Evolutionary conservation across 768 basidiomycete species (phyloP).

Genomic region (Panellus pusillus): DNA sequence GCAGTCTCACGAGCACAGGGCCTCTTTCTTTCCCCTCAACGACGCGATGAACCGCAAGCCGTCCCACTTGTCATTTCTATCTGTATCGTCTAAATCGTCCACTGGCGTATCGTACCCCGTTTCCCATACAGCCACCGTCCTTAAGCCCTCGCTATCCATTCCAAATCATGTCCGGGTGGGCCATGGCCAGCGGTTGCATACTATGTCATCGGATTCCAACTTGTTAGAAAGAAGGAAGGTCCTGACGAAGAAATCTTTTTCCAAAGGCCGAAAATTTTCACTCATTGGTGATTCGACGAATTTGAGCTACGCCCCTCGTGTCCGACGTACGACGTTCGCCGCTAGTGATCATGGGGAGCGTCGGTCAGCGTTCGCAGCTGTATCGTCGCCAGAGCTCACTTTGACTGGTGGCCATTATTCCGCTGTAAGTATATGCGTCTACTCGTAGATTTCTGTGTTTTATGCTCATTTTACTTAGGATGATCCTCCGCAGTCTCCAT

Average conservation of each 20-base stretch:
- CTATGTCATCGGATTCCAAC: slow-evolving; percentile 4
- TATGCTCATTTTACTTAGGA: too few relatives aligned
- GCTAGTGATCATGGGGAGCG: not conserved
- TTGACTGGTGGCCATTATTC: too few relatives aligned
- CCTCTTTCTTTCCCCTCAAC: not conserved
- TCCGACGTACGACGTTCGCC: slow-evolving; percentile 8
- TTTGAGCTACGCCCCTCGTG: not conserved
- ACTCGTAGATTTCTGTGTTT: too few relatives aligned
- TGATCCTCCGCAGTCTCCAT: too few relatives aligned
- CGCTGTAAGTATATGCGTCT: too few relatives aligned
- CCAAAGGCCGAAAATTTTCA: not conserved
- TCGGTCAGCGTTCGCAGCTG: not conserved
- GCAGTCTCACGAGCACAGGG: not conserved
- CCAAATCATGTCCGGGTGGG: not conserved
- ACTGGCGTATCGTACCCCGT: too few relatives aligned
- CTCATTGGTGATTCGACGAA: too few relatives aligned
- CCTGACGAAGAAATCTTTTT: not conserved
- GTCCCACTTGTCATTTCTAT: too few relatives aligned
- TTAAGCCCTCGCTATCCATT: not conserved
- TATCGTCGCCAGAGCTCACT: not conserved
- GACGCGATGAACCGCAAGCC: not conserved
- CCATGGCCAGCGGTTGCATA: not conserved
- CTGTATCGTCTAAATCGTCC: too few relatives aligned
- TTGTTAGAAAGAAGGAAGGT: not conserved
- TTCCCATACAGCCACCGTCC: not conserved